phyloP scores from a whole-genome alignment of 148 eudicot species.

The Rhododendron henanense region DNA sequence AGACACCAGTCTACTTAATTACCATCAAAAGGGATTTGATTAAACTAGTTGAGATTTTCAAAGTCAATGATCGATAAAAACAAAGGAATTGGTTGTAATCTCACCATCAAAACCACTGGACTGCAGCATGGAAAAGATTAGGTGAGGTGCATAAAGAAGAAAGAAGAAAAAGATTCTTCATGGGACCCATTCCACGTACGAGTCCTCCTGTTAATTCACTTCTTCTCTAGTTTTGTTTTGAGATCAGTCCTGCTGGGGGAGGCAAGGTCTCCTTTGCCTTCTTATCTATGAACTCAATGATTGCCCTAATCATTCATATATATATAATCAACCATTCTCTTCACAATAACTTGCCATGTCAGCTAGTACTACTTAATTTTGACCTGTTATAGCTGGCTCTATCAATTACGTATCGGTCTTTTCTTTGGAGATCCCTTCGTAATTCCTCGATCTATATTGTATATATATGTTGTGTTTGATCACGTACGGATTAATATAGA shows the following conservation, averaged over 20 bases:
- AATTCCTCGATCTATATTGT: not conserved
- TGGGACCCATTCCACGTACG: not conserved
- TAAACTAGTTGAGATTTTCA: not conserved
- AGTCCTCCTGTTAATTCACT: not conserved
- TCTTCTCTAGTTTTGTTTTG: not conserved
- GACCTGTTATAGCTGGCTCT: not conserved
- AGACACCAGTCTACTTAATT: not conserved
- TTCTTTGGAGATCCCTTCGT: not conserved
- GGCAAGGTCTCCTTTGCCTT: constrained; percentile 1
- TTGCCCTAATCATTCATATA: not conserved
- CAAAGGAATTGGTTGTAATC: constrained; percentile 16
- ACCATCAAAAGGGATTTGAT: not conserved
- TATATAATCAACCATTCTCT: not conserved
- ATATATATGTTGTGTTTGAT: too few relatives aligned
- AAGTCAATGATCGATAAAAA: not conserved
- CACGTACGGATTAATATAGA: not conserved
- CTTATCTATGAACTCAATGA: not conserved
- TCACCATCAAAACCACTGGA: constrained; percentile 6
- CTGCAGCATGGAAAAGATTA: not conserved
- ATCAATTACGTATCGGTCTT: not conserved
- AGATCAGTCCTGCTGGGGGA: not conserved
- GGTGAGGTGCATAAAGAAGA: not conserved
- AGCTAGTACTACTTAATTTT: not conserved
- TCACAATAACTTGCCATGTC: not conserved
- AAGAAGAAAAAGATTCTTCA: not conserved